phyloP scores from a whole-genome alignment of 495 filamentous ascomycete species.

The Penicillium tannophilum region DNA sequence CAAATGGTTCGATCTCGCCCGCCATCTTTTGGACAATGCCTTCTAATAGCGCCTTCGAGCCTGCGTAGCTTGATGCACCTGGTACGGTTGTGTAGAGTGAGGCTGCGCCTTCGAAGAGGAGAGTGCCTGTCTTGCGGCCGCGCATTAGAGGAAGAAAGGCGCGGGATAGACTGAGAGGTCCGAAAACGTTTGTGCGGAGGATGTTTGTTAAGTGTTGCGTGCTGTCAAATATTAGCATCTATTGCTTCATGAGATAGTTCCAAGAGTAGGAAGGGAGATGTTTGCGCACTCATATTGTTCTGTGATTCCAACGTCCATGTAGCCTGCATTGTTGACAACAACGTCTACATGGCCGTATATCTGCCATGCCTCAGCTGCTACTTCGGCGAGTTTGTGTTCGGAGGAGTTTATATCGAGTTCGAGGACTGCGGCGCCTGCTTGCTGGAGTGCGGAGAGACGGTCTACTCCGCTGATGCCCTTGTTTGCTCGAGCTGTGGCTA shows the following conservation, averaged over 20 bases:
- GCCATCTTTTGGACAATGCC: background rate
- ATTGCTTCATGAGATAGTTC: background rate
- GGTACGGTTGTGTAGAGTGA: background rate
- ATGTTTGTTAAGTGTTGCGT: background rate
- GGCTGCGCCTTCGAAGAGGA: background rate
- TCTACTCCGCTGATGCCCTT: conserved; percentile 32
- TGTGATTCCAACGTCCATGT: conserved; percentile 23
- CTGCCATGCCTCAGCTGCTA: conserved; percentile 26
- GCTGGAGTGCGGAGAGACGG: conserved; percentile 37
- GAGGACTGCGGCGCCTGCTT: conserved; percentile 31
- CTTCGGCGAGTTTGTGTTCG: conserved; percentile 28
- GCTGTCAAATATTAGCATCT: background rate
- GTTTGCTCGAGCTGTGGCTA: conserved; percentile 44
- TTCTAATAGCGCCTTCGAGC: conserved; percentile 1
- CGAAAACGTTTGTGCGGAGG: conserved; percentile 45
- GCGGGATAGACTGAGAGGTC: conserved; percentile 42
- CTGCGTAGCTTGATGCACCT: background rate
- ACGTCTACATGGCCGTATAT: conserved; percentile 49
- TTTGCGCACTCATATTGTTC: conserved; percentile 13
- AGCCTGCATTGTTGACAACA: conserved; percentile 54
- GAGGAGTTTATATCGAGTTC: conserved; percentile 42
- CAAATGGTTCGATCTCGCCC: background rate
- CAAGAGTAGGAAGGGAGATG: background rate
- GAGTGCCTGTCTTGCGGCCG: conserved; percentile 10
- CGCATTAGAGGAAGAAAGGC: conserved; percentile 54